phyloP scores from a whole-genome alignment of 805 yeast genomes.

The Candida ficus region DNA sequence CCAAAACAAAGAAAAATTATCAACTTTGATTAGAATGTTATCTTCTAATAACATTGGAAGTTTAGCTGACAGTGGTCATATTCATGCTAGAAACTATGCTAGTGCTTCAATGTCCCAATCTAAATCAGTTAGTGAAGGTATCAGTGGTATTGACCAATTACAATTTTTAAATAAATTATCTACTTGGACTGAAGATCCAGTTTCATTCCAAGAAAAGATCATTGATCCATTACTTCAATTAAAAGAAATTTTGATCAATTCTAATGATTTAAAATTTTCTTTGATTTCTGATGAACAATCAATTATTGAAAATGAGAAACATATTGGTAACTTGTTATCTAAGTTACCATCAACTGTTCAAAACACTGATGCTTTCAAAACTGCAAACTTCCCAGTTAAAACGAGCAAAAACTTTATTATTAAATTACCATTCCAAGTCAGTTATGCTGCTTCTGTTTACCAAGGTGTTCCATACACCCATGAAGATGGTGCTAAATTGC shows the following conservation, averaged over 20 bases:
- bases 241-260: constrained; percentile 37
- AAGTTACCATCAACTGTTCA: constrained; percentile 21
- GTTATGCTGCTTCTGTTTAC: constrained; percentile 67
- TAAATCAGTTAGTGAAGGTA: constrained; percentile 53
- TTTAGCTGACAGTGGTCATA: constrained; percentile 85
- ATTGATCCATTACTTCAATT: constrained; percentile 60
- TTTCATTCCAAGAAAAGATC: constrained; percentile 45
- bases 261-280: constrained; percentile 44
- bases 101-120: constrained; percentile 57
- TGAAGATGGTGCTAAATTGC: constrained; percentile 80
- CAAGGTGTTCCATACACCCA: constrained; percentile 62
- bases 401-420: constrained; percentile 40
- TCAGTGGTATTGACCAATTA: constrained; percentile 76
- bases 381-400: constrained; percentile 16
- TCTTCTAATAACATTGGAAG: constrained; percentile 74
- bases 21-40: constrained; percentile 64
- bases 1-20: constrained; percentile 59
- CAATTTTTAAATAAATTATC: constrained; percentile 61
- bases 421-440: constrained; percentile 82
- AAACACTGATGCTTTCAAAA: constrained; percentile 4
- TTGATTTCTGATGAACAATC: constrained; percentile 52
- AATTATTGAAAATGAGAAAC: constrained; percentile 24
- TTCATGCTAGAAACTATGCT: constrained; percentile 69
- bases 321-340: constrained; percentile 26
- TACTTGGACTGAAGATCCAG: constrained; percentile 42